Evolutionary conservation across 192 early-diverging fungal species (phyloP).

Genomic region (Oehlia diaphana): DNA sequence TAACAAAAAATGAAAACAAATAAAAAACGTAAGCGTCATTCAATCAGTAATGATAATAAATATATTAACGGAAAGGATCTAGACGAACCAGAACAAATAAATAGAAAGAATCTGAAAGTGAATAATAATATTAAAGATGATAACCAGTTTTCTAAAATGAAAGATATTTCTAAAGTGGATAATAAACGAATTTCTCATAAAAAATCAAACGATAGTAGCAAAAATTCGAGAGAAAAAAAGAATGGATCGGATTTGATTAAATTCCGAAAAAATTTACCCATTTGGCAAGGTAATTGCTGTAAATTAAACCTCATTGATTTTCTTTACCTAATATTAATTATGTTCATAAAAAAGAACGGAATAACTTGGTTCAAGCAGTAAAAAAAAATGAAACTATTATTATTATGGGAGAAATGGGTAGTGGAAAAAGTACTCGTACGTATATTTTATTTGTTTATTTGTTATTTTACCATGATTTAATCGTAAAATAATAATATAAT

Average conservation of each 20-base stretch:
- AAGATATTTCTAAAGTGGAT: not conserved
- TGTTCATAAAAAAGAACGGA: constrained; percentile 40
- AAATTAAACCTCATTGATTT: not conserved
- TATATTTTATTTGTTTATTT: not conserved
- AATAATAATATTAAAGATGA: not conserved
- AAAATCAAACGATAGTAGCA: not conserved
- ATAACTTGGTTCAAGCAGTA: constrained; percentile 77
- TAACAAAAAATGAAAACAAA: not conserved
- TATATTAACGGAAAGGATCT: not conserved
- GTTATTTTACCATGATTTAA: not conserved
- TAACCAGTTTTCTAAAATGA: not conserved
- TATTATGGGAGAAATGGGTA: constrained; percentile 95
- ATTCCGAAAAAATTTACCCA: constrained; percentile 25
- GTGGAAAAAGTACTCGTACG: constrained; percentile 90
- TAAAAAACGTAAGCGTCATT: not conserved
- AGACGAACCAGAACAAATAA: not conserved
- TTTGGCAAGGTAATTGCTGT: constrained; percentile 23
- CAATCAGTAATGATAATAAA: no score
- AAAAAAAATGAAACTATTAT: constrained; percentile 70
- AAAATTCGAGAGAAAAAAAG: not conserved
- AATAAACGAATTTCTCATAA: not conserved
- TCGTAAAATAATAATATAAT: not conserved
- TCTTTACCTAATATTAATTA: not conserved
- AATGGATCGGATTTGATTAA: not conserved
- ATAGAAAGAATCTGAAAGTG: not conserved